These are phyloP conservation scores for Fonsecaea nubica DNA, from an alignment of 2,329 filamentous ascomycete species.

Conservation along the genomic window DNA sequence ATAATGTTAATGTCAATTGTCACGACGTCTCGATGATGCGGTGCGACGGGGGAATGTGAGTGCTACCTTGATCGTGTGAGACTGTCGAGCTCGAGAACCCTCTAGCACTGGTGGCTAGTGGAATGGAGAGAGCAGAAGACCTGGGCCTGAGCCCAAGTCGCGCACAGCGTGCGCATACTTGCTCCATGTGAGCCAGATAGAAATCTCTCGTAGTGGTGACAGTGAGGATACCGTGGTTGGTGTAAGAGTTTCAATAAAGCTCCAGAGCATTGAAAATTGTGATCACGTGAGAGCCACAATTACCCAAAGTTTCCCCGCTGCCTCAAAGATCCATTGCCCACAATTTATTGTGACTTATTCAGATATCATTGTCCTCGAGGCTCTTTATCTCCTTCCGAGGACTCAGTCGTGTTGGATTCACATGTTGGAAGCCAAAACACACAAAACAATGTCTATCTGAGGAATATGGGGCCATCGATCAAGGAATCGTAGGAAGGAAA, in stretches of 20 bases:
- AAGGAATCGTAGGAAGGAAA: background rate
- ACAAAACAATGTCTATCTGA: background rate
- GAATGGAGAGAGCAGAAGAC: slow-evolving; percentile 1
- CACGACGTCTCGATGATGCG: background rate
- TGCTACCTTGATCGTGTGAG: slow-evolving; percentile 24
- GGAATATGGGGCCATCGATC: background rate
- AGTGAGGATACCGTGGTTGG: background rate
- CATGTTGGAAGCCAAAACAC: background rate
- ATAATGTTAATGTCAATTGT: background rate
- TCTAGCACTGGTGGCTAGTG: slow-evolving; percentile 6
- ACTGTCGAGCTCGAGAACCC: slow-evolving; percentile 24
- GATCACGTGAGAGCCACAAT: slow-evolving; percentile 10
- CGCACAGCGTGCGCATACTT: slow-evolving; percentile 28
- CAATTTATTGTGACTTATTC: too few relatives aligned
- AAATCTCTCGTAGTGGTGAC: background rate
- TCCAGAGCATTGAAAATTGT: slow-evolving; percentile 10
- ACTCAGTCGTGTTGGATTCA: background rate
- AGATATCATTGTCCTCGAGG: background rate
- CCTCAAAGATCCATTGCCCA: background rate
- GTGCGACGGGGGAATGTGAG: background rate
- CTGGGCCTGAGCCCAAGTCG: slow-evolving; percentile 23
- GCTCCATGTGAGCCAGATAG: slow-evolving; percentile 21
- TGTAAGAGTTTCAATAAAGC: background rate
- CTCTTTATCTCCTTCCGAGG: background rate
- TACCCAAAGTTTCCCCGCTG: background rate